Base-by-base conservation (phyloP, 176 grass and related monocot genomes). In the Alopecurus myosuroides region DNA sequence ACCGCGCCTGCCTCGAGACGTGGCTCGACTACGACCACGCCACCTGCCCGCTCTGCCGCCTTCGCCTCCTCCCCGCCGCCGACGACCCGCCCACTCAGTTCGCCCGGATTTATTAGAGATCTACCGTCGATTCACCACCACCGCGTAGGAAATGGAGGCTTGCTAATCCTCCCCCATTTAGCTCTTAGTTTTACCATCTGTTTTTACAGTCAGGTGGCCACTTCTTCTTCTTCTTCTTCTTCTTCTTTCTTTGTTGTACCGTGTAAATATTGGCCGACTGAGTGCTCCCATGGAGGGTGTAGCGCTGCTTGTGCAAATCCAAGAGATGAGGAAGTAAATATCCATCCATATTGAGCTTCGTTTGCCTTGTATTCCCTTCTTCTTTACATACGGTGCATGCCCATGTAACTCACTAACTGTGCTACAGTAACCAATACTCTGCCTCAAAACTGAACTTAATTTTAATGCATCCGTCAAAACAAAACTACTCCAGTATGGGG, bases 1-100 rank as follows among this genome's bases (percentile, higher is more conserved):
- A 98, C 87, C 85, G 85, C 65, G 82, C 77, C 14, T 98, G 96
- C 77, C 88, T 98, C 60, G 91, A 98, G 87, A 95, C 64, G 52
- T 98, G 96, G 96, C 88, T 98, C 62, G 89, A 91, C 28, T 94
- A 98, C 86, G 91, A 87, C 74, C 93, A 91, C 78, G 91, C 87
- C 79, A 98, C 96, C 13, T 98, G 96, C 83, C 96, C 96, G 52
- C 80, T 98, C 30, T 98, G 96, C 73, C 91, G 93, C 61, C 80
- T 84, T 66, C 72, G 36, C 52, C 72, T 98, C 83, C 91, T 93
- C 76, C 87, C 69, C 41, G 70, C 22, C 58, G 53, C 82, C 50
- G 49, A 28, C 9, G 22, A 81, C 4, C 34, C 61, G 44, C 30
- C 23, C 28, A 14, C 68, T 50, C 29, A 39, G 25, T 1, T 17